Evolutionary conservation across 1,139 yeast genomes (phyloP).

Genomic region (Scheffersomyces lignicola): DNA sequence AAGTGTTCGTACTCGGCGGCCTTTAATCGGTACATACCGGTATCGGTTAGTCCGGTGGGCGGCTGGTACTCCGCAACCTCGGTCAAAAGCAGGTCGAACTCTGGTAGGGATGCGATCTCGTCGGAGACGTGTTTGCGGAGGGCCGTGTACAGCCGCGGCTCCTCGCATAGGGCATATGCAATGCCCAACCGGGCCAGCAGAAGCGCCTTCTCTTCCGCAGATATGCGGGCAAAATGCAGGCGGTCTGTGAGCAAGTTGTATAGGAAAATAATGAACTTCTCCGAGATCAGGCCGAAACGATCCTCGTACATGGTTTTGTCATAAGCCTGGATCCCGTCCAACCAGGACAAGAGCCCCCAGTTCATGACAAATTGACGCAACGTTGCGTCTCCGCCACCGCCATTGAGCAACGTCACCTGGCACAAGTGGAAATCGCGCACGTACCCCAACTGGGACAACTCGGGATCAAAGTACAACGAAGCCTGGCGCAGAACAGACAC

Average conservation of each 20-base stretch:
- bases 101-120: conserved; percentile 32
- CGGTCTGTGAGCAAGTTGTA: conserved; percentile 61
- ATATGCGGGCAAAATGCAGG: conserved; percentile 36
- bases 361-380: conserved; percentile 59
- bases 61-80: conserved; percentile 44
- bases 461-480: conserved; percentile 30
- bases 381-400: too few relatives aligned
- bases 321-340: conserved; percentile 33
- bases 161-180: conserved; percentile 49
- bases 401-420: conserved; percentile 51
- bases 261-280: conserved; percentile 54
- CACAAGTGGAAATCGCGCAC: conserved; percentile 55
- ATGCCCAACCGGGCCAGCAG: conserved; percentile 36
- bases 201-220: conserved; percentile 22
- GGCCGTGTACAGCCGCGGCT: conserved; percentile 56
- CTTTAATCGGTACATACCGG: conserved; percentile 48
- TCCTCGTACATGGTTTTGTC: conserved; percentile 57
- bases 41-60: conserved; percentile 40
- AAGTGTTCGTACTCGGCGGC: conserved; percentile 32
- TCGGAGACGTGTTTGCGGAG: conserved; percentile 39
- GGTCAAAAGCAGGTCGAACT: conserved; percentile 37
- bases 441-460: conserved; percentile 37
- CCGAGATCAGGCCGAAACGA: conserved; percentile 49
- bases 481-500: conserved; percentile 51
- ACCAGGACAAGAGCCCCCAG: conserved; percentile 63